Conservation (phyloP, 495 filamentous ascomycete genomes). For the Podospora tetraspora region DNA sequence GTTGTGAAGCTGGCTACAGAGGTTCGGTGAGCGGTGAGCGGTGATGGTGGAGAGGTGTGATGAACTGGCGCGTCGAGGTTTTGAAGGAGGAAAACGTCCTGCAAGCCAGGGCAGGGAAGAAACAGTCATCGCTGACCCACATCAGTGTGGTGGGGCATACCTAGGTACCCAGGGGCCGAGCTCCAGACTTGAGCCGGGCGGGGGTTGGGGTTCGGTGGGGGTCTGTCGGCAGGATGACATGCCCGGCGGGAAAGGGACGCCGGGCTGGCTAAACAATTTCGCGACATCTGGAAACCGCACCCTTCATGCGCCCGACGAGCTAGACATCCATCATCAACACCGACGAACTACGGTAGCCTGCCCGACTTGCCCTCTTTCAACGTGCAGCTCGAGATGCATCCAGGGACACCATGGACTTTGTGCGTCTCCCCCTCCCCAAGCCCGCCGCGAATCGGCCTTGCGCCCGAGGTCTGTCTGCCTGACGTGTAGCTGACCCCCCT, state of each 20-base stretch:
- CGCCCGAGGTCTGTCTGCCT: background rate
- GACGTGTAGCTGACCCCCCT: background rate
- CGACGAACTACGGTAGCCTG: background rate
- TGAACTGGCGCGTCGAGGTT: background rate
- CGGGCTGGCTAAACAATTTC: constrained; percentile 28
- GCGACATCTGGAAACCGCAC: constrained; percentile 30
- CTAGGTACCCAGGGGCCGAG: too few species aligned
- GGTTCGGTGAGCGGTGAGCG: background rate
- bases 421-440: constrained; percentile 19
- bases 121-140: background rate
- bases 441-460: background rate
- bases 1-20: background rate
- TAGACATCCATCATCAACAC: constrained; percentile 10
- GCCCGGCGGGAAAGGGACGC: background rate
- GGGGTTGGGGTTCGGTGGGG: constrained; percentile 2
- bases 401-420: constrained; percentile 41
- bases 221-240: constrained; percentile 1
- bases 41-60: background rate
- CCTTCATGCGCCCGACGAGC: constrained; percentile 21
- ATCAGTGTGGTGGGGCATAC: background rate
- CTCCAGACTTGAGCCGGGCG: background rate
- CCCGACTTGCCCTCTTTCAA: constrained; percentile 10
- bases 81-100: background rate
- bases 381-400: constrained; percentile 30
- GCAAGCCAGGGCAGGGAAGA: background rate